Base-by-base conservation (phyloP, 768 basidiomycete genomes). In the Phaffia tasmanica region DNA sequence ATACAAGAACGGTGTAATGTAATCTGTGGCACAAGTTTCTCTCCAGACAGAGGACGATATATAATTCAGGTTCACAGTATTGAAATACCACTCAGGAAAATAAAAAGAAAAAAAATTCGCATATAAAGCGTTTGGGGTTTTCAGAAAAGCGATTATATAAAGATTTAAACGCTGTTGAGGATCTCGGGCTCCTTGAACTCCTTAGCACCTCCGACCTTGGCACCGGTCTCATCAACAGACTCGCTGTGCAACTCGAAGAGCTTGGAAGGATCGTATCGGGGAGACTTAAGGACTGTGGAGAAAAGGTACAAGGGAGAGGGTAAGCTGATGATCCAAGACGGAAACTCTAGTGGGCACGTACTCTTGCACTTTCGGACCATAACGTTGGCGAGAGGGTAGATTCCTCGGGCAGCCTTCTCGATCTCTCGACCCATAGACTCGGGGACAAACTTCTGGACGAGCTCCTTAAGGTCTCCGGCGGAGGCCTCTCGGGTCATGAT, bases 381-480 rank as follows among this genome's bases (percentile, higher is more conserved):
- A 76, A 97, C 93, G 78, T 98, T 98, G 82, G 98, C 93, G 75
- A 99, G 80, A 73, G 95, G 95, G 82, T 93, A 99, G 81, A 98
- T 98, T 78, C 86, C 88, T 74, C 90, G 83, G 70, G 86, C 83
- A 62, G 94, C 86, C 83, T 99, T 99, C 84, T 99, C 95, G 72
- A 99, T 99, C 83, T 99, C 95, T 72, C 93, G 86, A 72, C 95
- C 95, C 74, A 99, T 98, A 70, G 89, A 90, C 81, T 99, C 95
- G 42, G 95, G 94, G 55, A 98, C 85, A 77, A 99, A 95, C 83
- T 99, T 99, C 82, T 92, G 89, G 69, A 98, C 92, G 71, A 79
- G 72, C 70, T 93, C 90, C 85, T 98, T 98, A 79, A 99, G 80
- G 79, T 98, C 95, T 76, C 89, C 91, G 74, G 86, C 89, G 66